Evolutionary conservation across 345 rosid species (phyloP).

Genomic region (Salix brachista): DNA sequence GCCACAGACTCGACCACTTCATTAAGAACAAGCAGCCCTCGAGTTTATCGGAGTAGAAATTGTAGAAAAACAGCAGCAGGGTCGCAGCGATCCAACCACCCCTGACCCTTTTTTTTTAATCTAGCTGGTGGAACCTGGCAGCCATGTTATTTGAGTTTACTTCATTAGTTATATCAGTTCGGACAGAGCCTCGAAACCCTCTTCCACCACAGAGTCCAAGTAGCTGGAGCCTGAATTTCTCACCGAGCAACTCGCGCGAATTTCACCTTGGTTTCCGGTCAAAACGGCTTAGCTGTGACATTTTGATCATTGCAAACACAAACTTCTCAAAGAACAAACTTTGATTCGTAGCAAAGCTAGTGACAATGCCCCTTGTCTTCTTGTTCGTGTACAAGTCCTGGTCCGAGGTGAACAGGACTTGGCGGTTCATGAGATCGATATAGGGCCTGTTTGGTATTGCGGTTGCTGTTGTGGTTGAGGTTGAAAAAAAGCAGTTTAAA

Average conservation of each 20-base stretch:
- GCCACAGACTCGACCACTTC: background rate
- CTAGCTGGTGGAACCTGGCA: background rate
- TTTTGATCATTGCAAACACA: conserved; percentile 53
- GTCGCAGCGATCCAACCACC: background rate
- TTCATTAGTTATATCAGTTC: too few relatives aligned
- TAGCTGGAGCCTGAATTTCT: too few relatives aligned
- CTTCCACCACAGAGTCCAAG: too few relatives aligned
- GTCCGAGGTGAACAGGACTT: conserved; percentile 82
- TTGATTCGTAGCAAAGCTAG: conserved; percentile 53
- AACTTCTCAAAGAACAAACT: conserved; percentile 64
- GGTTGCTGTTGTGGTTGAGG: too few relatives aligned
- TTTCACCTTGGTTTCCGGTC: too few relatives aligned
- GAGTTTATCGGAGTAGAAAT: background rate
- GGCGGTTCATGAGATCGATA: conserved; percentile 66
- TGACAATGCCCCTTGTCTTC: conserved; percentile 56
- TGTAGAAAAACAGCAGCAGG: background rate
- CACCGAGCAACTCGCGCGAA: too few relatives aligned
- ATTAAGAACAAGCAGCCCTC: background rate
- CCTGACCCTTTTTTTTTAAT: background rate
- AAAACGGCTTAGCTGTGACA: conserved; percentile 30
- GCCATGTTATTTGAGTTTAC: too few relatives aligned
- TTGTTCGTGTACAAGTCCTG: conserved; percentile 64
- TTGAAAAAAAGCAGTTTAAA: too few relatives aligned
- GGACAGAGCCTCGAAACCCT: too few relatives aligned
- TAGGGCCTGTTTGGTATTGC: too few relatives aligned